Evolutionary conservation across 2,329 filamentous ascomycete species (phyloP).

Genomic region (Paraconiothyrium sp.): DNA sequence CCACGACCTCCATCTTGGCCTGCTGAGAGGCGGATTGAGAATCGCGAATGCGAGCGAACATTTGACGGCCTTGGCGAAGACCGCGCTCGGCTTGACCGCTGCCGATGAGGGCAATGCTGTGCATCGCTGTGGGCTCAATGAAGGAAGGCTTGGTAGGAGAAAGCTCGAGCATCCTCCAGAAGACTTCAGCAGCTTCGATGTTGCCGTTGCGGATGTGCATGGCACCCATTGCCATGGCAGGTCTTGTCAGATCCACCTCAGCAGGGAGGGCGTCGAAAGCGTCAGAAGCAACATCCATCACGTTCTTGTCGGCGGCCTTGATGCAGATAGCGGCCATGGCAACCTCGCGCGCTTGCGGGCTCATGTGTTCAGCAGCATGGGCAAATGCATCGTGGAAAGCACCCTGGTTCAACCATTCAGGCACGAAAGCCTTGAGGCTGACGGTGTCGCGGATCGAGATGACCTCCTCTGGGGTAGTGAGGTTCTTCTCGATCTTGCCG

Average conservation of each 20-base stretch:
- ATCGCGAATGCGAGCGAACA: conserved; percentile 85
- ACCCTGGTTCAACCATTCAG: conserved; percentile 76
- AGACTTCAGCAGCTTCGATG: conserved; percentile 77
- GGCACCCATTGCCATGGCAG: conserved; percentile 84
- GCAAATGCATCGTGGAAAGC: conserved; percentile 77
- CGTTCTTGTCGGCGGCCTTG: conserved; percentile 80
- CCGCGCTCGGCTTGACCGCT: conserved; percentile 86
- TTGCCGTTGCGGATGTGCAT: conserved; percentile 86
- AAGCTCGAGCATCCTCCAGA: conserved; percentile 78
- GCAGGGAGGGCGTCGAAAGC: conserved; percentile 61
- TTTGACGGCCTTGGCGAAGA: conserved; percentile 78
- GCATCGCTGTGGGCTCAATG: conserved; percentile 91
- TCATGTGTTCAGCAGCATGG: conserved; percentile 72
- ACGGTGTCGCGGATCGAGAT: conserved; percentile 75
- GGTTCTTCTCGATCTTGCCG: conserved; percentile 74
- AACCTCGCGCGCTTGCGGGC: conserved; percentile 65
- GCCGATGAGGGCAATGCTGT: conserved; percentile 84
- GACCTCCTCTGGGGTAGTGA: conserved; percentile 61
- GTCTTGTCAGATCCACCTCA: conserved; percentile 54
- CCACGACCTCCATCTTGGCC: conserved; percentile 66
- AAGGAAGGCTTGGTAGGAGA: conserved; percentile 71
- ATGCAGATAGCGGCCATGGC: conserved; percentile 79
- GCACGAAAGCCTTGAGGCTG: conserved; percentile 78
- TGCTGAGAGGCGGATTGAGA: conserved; percentile 60
- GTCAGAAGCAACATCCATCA: conserved; percentile 72